A percentile compares a stretch with the other conserved stretches of the same genome.
Conservation (phyloP, 176 grass and related monocot species). For the Saccharum officinarum region DNA sequence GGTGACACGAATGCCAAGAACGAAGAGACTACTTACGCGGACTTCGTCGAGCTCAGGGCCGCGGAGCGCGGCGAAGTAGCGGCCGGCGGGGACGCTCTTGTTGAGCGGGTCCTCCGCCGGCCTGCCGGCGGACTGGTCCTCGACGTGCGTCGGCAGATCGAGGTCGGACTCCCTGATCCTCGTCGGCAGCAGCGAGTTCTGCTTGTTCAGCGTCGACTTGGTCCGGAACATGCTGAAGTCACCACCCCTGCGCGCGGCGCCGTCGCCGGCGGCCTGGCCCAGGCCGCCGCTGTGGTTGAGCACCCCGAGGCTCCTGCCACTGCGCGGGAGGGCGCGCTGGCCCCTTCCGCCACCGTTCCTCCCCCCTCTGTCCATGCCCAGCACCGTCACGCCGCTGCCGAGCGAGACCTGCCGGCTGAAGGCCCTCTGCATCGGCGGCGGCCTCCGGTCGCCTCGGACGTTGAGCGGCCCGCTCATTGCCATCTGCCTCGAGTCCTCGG, state of each 20-base stretch:
- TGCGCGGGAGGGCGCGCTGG: conserved; percentile 57
- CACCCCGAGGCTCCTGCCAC: conserved; percentile 77
- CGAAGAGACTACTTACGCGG: conserved; percentile 47
- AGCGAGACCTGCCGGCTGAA: conserved; percentile 87
- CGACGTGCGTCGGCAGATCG: conserved; percentile 43
- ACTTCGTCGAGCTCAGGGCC: conserved; percentile 98
- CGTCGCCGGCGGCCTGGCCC: conserved; percentile 19
- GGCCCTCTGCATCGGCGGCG: conserved; percentile 33
- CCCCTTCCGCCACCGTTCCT: conserved; percentile 39
- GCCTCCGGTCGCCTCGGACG: conserved; percentile 50
- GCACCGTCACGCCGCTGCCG: conserved; percentile 69
- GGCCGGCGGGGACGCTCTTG: conserved; percentile 82
- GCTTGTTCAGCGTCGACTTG: conserved; percentile 88
- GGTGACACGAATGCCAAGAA: neutral
- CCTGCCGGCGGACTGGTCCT: conserved; percentile 38
- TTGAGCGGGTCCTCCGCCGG: conserved; percentile 63
- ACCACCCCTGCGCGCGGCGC: conserved; percentile 21
- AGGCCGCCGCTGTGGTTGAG: conserved; percentile 36
- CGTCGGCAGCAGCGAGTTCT: conserved; percentile 63
- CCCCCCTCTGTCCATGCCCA: conserved; percentile 59
- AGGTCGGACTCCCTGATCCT: conserved; percentile 58
- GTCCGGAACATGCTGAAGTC: conserved; percentile 98
- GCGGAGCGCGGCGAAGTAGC: conserved; percentile 94
- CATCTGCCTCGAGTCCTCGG: conserved; percentile 44
- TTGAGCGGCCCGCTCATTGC: conserved; percentile 52